Conservation (phyloP, 768 basidiomycete species). For the Lactarius deliciosus region DNA sequence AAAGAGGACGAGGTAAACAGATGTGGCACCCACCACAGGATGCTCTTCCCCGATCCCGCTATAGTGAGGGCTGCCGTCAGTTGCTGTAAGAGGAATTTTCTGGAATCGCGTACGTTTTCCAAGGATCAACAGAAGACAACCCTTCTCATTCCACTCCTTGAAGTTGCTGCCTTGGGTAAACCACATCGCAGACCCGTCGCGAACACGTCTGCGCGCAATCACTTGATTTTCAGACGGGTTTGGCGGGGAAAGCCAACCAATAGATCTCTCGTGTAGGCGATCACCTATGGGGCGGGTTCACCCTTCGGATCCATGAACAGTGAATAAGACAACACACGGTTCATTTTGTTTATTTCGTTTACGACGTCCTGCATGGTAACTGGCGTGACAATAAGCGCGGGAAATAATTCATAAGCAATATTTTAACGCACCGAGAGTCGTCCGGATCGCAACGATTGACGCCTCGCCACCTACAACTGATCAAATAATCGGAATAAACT, state of each 20-base stretch:
- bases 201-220: neutral
- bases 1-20: rapidly evolving
- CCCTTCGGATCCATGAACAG: neutral
- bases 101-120: neutral
- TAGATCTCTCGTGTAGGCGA: neutral
- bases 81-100: rapidly evolving
- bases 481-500: neutral
- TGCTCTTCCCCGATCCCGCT: constrained; percentile 4
- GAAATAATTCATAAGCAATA: neutral
- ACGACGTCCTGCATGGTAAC: neutral
- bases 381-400: neutral
- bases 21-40: neutral
- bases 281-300: neutral
- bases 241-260: constrained; percentile 13
- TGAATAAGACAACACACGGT: neutral
- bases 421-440: neutral
- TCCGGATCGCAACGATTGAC: neutral
- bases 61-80: neutral
- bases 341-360: neutral
- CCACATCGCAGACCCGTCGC: constrained; percentile 1
- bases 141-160: neutral
- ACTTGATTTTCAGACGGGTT: constrained; percentile 15
- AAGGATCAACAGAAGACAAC: neutral
- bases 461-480: neutral
- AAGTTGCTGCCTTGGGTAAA: neutral